phyloP scores from a whole-genome alignment of 2,329 filamentous ascomycete genomes.

The Diaporthe caulivora region DNA sequence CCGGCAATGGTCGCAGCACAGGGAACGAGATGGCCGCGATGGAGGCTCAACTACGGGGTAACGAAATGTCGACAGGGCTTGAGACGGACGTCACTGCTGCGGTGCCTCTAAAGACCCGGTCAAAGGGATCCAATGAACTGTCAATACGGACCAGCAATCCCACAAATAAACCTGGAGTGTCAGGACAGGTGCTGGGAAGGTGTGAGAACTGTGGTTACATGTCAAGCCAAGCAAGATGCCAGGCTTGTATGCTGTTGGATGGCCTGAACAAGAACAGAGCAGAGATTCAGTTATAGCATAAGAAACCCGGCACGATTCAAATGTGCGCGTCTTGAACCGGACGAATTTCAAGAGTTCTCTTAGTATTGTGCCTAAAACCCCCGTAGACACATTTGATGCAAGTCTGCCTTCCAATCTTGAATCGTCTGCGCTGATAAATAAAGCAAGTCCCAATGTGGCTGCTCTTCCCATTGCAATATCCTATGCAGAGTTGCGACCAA shows the following conservation, averaged over 20 bases:
- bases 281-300: slow-evolving; percentile 65
- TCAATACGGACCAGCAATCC: slow-evolving; percentile 42
- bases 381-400: background rate
- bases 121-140: slow-evolving; percentile 43
- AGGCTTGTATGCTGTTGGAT: slow-evolving; percentile 91
- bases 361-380: background rate
- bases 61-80: slow-evolving; percentile 64
- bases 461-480: background rate
- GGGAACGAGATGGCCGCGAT: slow-evolving; percentile 86
- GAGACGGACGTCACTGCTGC: slow-evolving; percentile 75
- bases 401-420: background rate
- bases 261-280: slow-evolving; percentile 85
- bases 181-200: slow-evolving; percentile 82
- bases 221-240: slow-evolving; percentile 93
- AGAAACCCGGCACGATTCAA: slow-evolving; percentile 19
- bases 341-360: background rate
- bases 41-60: slow-evolving; percentile 77
- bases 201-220: slow-evolving; percentile 94
- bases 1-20: slow-evolving; percentile 72
- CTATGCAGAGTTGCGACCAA: background rate
- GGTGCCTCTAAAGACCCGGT: slow-evolving; percentile 51
- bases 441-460: slow-evolving; percentile 29
- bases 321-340: background rate
- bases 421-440: background rate
- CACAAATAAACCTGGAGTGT: slow-evolving; percentile 48